Percentiles rank a stretch among this genome's conserved stretches.
Evolutionary conservation across 2,329 filamentous ascomycete species (phyloP).

Genomic region (Epichloe baconii): DNA sequence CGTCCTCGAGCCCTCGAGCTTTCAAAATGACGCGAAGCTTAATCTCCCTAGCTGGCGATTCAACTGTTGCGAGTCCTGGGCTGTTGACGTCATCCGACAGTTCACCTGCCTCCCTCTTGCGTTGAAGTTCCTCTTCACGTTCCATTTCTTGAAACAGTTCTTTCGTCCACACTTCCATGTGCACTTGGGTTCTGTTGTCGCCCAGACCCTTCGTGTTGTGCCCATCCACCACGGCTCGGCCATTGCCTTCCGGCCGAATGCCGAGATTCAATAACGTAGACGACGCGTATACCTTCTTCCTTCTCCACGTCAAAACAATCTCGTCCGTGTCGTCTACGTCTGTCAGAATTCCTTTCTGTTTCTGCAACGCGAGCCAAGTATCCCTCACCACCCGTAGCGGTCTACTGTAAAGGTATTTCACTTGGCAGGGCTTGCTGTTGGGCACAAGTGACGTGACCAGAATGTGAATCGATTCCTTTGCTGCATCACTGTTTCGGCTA

Average conservation of each 20-base stretch:
- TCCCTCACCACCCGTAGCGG: slow-evolving; percentile 52
- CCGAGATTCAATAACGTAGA: slow-evolving; percentile 60
- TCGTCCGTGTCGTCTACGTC: slow-evolving; percentile 30
- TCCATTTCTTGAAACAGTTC: slow-evolving; percentile 41
- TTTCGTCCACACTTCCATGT: slow-evolving; percentile 65
- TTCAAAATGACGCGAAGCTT: slow-evolving; percentile 41
- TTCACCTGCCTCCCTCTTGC: slow-evolving; percentile 29
- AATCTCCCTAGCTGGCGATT: slow-evolving; percentile 13
- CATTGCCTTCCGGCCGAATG: slow-evolving; percentile 31
- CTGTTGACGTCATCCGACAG: slow-evolving; percentile 20
- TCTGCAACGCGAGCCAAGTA: slow-evolving; percentile 56
- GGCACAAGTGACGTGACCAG: slow-evolving; percentile 51
- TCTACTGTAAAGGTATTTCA: slow-evolving; percentile 55
- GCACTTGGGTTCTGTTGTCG: slow-evolving; percentile 44
- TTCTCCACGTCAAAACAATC: slow-evolving; percentile 70
- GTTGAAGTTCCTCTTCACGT: slow-evolving; percentile 34
- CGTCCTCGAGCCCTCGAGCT: slow-evolving; percentile 34
- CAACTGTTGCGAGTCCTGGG: slow-evolving; percentile 11
- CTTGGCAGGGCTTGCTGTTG: slow-evolving; percentile 39
- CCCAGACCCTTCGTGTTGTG: slow-evolving; percentile 29
- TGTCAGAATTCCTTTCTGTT: slow-evolving; percentile 23
- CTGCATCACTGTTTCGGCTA: slow-evolving; percentile 6
- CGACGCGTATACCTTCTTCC: slow-evolving; percentile 58
- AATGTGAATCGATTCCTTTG: slow-evolving; percentile 18
- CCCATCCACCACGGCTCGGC: slow-evolving; percentile 28